Percentiles rank a stretch among this genome's conserved stretches.
These are phyloP conservation scores for Coemansia sp. DNA, from an alignment of 192 early-diverging fungal species.

Conservation along the genomic window DNA sequence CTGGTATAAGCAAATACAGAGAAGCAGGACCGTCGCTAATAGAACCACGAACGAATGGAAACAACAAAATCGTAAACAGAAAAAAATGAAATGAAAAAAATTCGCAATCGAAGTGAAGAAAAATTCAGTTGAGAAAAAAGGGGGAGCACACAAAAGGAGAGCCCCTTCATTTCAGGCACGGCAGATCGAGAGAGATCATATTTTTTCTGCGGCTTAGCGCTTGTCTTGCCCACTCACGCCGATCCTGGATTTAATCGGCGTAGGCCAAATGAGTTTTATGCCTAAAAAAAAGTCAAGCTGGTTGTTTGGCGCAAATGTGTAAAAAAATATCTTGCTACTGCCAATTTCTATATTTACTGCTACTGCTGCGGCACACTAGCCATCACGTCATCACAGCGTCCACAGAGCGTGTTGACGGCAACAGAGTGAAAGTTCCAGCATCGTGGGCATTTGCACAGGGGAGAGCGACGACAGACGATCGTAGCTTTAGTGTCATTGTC, in stretches of 20 bases:
- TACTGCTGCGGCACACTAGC: background rate
- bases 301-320: background rate
- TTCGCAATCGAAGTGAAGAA: background rate
- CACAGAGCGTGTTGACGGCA: slow-evolving; percentile 56
- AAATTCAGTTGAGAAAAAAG: background rate
- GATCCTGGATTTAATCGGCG: background rate
- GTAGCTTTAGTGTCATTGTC: slow-evolving; percentile 19
- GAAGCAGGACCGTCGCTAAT: background rate
- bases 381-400: slow-evolving; percentile 57
- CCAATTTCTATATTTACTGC: background rate
- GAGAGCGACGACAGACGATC: slow-evolving; percentile 55
- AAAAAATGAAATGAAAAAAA: background rate
- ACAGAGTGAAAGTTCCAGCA: slow-evolving; percentile 70
- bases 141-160: background rate
- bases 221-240: background rate
- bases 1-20: background rate
- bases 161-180: background rate
- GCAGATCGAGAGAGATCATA: background rate
- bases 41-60: background rate
- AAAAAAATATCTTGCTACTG: background rate
- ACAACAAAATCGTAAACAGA: background rate
- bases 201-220: background rate
- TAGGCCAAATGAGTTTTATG: background rate
- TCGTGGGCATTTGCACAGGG: slow-evolving; percentile 71
- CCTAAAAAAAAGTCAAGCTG: background rate